Percentiles rank a stretch among this genome's conserved stretches.
These are phyloP conservation scores for Penicillium italicum DNA, from an alignment of 2,329 filamentous ascomycete species.

Conservation along the genomic window DNA sequence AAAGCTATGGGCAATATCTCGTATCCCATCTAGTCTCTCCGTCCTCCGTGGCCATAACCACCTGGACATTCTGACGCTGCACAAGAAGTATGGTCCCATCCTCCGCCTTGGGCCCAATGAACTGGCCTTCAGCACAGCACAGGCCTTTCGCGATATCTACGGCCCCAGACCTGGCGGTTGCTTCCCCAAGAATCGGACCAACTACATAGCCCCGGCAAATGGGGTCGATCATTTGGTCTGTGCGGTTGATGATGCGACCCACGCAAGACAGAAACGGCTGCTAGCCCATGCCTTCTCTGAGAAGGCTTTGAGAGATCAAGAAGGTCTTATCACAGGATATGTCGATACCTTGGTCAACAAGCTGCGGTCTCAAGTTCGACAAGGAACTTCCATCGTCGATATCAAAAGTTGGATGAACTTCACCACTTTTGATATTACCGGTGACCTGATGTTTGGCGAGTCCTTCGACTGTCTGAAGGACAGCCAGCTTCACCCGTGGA, in stretches of 20 bases:
- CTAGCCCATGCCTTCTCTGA: not conserved
- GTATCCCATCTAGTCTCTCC: constrained; percentile 21
- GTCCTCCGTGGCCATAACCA: constrained; percentile 24
- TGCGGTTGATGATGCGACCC: constrained; percentile 17
- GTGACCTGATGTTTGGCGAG: constrained; percentile 40
- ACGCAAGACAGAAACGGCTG: constrained; percentile 17
- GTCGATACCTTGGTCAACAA: constrained; percentile 27
- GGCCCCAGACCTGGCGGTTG: constrained; percentile 20
- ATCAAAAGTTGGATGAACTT: constrained; percentile 35
- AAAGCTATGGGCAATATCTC: constrained; percentile 22
- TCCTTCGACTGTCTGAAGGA: constrained; percentile 40
- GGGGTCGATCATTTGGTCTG: constrained; percentile 28
- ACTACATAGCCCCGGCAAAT: constrained; percentile 35
- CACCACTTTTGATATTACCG: constrained; percentile 40
- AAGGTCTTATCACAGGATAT: constrained; percentile 24
- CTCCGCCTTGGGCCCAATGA: constrained; percentile 20
- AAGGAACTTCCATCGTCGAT: constrained; percentile 16
- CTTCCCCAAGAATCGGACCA: constrained; percentile 21
- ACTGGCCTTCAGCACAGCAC: constrained; percentile 28
- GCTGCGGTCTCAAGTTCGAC: constrained; percentile 10
- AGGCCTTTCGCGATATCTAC: constrained; percentile 36
- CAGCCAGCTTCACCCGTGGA: constrained; percentile 40
- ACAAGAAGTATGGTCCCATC: constrained; percentile 19
- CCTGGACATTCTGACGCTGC: constrained; percentile 23
- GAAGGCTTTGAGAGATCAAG: constrained; percentile 28